phyloP scores from a whole-genome alignment of 2,329 filamentous ascomycete species.

The Phaeoacremonium minimum region DNA sequence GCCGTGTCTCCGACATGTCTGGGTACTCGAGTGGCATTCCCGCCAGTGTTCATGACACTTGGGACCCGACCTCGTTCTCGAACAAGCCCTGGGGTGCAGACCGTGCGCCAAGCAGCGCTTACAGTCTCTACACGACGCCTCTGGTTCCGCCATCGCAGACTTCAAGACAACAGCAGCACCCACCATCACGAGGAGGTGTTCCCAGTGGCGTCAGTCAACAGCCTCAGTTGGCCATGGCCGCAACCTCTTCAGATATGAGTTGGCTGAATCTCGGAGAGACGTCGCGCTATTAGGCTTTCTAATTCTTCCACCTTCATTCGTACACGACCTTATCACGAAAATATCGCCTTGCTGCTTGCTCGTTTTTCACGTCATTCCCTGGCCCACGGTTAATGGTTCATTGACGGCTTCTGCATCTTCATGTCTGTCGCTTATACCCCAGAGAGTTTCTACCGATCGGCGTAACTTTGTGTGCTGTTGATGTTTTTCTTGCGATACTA shows the following conservation, averaged over 20 bases:
- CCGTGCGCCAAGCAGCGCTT: slow-evolving; percentile 48
- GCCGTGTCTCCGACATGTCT: slow-evolving; percentile 41
- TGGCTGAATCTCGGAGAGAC: slow-evolving; percentile 69
- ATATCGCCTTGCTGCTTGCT: too few relatives aligned
- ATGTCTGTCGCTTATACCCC: background rate
- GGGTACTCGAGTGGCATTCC: slow-evolving; percentile 63
- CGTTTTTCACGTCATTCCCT: too few relatives aligned
- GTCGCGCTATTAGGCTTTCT: too few relatives aligned
- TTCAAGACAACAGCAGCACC: slow-evolving; percentile 15
- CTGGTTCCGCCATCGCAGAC: slow-evolving; percentile 31
- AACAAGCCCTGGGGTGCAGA: slow-evolving; percentile 44
- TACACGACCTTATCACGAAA: too few relatives aligned
- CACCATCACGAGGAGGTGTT: slow-evolving; percentile 21
- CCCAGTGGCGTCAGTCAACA: slow-evolving; percentile 38
- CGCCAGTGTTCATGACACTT: slow-evolving; percentile 55
- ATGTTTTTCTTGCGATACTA: too few relatives aligned
- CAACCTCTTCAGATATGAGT: slow-evolving; percentile 65
- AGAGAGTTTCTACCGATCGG: too few relatives aligned
- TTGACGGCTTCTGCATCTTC: background rate
- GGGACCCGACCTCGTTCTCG: slow-evolving; percentile 39
- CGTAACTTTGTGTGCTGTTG: too few relatives aligned
- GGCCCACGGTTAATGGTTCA: slow-evolving; percentile 1
- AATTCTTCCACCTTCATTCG: too few relatives aligned
- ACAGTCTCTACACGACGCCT: slow-evolving; percentile 40
- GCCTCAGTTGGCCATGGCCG: slow-evolving; percentile 45